phyloP scores from a whole-genome alignment of 1,139 yeast genomes.

The Tardiomyces blankii region DNA sequence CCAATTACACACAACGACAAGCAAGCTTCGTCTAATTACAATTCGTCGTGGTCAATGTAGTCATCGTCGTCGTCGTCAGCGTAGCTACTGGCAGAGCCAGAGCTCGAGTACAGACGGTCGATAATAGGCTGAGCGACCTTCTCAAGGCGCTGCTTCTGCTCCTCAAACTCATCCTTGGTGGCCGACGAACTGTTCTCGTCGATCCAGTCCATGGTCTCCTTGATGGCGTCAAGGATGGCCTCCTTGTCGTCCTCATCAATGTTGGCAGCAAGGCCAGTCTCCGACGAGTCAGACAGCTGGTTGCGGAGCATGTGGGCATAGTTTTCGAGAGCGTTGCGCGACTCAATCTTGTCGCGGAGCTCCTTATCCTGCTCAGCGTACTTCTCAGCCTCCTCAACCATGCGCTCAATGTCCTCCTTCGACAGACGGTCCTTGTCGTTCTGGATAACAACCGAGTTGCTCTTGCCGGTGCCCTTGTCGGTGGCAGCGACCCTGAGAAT shows the following conservation, averaged over 20 bases:
- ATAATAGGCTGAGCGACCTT: conserved; percentile 88
- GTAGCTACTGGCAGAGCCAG: conserved; percentile 34
- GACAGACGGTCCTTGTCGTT: conserved; percentile 96
- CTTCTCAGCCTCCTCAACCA: conserved; percentile 92
- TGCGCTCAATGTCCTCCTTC: conserved; percentile 82
- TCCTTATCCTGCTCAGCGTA: conserved; percentile 82
- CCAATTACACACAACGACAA: too few species aligned
- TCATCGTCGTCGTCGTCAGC: conserved; percentile 42
- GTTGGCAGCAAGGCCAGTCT: conserved; percentile 59
- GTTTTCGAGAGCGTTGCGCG: conserved; percentile 81
- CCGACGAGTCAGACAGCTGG: conserved; percentile 55
- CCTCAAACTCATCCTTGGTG: conserved; percentile 85
- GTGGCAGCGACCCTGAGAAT: conserved; percentile 87
- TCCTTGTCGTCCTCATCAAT: conserved; percentile 89
- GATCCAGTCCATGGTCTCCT: conserved; percentile 81
- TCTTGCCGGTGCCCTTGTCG: conserved; percentile 95
- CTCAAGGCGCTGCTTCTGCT: conserved; percentile 79
- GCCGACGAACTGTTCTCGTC: conserved; percentile 84
- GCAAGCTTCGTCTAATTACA: conserved; percentile 24
- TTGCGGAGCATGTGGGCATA: conserved; percentile 79
- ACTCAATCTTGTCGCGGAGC: conserved; percentile 68
- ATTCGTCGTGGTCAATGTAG: conserved; percentile 55
- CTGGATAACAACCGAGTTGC: conserved; percentile 87
- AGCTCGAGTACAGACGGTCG: conserved; percentile 70
- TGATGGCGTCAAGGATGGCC: conserved; percentile 75